Conservation (phyloP, 1,139 yeast species). For the Hansenula anomala region DNA sequence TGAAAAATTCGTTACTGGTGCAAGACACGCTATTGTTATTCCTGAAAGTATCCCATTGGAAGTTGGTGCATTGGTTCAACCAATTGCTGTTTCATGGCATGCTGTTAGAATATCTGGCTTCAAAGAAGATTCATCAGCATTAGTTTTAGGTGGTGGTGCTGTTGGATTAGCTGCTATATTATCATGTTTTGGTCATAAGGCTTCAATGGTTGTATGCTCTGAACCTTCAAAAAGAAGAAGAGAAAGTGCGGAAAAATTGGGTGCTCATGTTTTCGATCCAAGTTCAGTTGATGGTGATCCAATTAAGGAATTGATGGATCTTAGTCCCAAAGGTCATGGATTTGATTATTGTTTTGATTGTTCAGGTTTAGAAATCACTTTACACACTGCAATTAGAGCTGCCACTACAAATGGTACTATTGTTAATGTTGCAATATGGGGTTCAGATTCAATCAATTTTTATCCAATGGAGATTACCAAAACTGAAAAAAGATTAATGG, state of each 20-base stretch:
- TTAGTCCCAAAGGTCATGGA: slow-evolving; percentile 35
- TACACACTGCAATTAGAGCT: slow-evolving; percentile 35
- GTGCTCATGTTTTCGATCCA: slow-evolving; percentile 39
- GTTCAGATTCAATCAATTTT: slow-evolving; percentile 33
- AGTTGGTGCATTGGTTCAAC: slow-evolving; percentile 42
- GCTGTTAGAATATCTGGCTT: slow-evolving; percentile 38
- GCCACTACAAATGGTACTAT: slow-evolving; percentile 41
- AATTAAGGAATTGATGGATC: slow-evolving; percentile 26
- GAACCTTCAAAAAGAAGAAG: slow-evolving; percentile 43
- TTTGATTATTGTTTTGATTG: slow-evolving; percentile 45
- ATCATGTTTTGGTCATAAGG: slow-evolving; percentile 40
- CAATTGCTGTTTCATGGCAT: slow-evolving; percentile 44
- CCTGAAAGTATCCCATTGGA: slow-evolving; percentile 36
- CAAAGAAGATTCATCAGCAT: slow-evolving; percentile 35
- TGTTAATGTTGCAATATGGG: slow-evolving; percentile 53
- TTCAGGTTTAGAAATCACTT: slow-evolving; percentile 43
- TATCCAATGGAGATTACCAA: slow-evolving; percentile 42
- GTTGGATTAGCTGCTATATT: slow-evolving; percentile 46
- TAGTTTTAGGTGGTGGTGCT: slow-evolving; percentile 46
- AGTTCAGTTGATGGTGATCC: slow-evolving; percentile 26
- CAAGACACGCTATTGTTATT: slow-evolving; percentile 32
- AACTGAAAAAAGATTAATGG: slow-evolving; percentile 39
- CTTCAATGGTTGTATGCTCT: slow-evolving; percentile 34
- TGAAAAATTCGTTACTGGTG: slow-evolving; percentile 36
- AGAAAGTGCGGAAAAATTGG: slow-evolving; percentile 34